Conservation (phyloP, 441 rosid species). For the Erodium moschatum region DNA sequence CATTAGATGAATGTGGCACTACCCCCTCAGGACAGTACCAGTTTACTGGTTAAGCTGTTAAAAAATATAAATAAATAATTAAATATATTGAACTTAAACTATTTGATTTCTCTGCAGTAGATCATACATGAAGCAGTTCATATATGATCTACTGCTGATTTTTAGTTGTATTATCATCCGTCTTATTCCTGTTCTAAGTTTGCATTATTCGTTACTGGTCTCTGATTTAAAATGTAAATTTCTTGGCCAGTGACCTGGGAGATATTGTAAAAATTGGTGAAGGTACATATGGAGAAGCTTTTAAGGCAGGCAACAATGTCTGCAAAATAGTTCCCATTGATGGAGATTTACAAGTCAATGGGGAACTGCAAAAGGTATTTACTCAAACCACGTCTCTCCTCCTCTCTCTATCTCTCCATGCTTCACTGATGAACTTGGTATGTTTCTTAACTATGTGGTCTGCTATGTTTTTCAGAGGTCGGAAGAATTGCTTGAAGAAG, state of each 20-base stretch:
- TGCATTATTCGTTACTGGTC: slow-evolving; percentile 13
- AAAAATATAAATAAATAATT: neutral
- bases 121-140: neutral
- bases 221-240: slow-evolving; percentile 20
- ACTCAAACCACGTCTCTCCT: slow-evolving; percentile 11
- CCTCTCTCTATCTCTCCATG: neutral
- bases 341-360: slow-evolving; percentile 77
- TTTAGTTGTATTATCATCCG: neutral
- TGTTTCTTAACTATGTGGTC: slow-evolving; percentile 20
- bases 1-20: neutral
- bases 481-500: slow-evolving; percentile 90
- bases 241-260: slow-evolving; percentile 51
- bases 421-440: slow-evolving; percentile 2
- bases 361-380: slow-evolving; percentile 84
- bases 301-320: slow-evolving; percentile 61
- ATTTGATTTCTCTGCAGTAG: neutral
- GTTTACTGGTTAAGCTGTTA: slow-evolving; percentile 1
- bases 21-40: neutral
- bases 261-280: slow-evolving; percentile 77
- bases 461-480: slow-evolving; percentile 57
- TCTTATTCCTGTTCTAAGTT: neutral
- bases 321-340: slow-evolving; percentile 96
- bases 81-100: neutral
- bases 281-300: slow-evolving; percentile 97
- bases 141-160: neutral